Base-by-base conservation (phyloP, 2,329 filamentous ascomycete species). In the Mycosphaerella sp. region DNA sequence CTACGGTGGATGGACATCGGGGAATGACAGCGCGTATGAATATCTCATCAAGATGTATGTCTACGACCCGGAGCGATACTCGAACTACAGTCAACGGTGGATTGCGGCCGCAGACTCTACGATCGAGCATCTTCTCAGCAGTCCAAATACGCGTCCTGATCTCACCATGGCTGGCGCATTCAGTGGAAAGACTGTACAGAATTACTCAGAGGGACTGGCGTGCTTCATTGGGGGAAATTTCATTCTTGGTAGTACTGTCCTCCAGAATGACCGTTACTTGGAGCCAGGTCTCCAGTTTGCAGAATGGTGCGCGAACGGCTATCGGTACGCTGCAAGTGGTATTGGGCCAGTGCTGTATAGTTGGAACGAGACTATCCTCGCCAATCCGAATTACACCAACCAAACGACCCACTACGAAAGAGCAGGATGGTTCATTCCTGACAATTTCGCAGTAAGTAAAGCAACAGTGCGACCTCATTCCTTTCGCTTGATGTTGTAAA, bases 41-140 rank as follows among this genome's bases (percentile, higher is more conserved):
- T 94, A 94, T 63, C 78, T 95, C 28, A 84, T 95, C 68, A 95
- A 95, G 74, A 91, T 93, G 86, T 94, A 84, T 62, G 69, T 91
- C 49, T 94, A 94, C 66, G 85, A 91, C 64, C 75, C 80, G 0
- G 60, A 67, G 5, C 76, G 80, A 2, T 94, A 86, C 62, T 69
- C 63, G 1, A 55, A 68, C 2, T 89, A 91, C 71, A 81, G 77
- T 14, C 34, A 54, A 8, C 60, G 67, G 27, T 95, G 88, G 88
- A 71, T 87, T 37, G 65, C 75, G 0, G 88, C 88, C 1, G 86
- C 83, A 46, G 83, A 94, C 59, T 89, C 85, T 6, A 83, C 82
- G 5, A 91, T 93, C 42, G 67, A 77, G 52, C 75, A 89, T 61
- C 76, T 95, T 6, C 75, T 80, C 12, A 87, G 82, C 14, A 81